phyloP scores from a whole-genome alignment of 495 filamentous ascomycete species.

The Aspergillus baeticus region DNA sequence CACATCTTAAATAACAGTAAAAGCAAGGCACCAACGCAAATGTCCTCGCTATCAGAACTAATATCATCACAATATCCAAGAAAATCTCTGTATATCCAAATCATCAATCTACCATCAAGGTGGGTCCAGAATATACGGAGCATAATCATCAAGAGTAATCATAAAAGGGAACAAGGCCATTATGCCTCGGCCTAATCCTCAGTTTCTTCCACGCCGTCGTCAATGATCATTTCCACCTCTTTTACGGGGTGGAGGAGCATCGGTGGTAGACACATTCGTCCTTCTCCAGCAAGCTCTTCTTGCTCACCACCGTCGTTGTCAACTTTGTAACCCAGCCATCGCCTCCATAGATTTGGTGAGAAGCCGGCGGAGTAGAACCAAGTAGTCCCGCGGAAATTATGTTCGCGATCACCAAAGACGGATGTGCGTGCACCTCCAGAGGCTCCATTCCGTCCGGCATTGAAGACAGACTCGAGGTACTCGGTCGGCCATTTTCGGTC shows the following conservation, averaged over 20 bases:
- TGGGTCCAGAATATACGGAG: no score
- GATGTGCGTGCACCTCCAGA: conserved; percentile 68
- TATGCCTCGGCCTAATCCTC: not conserved
- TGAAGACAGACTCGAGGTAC: conserved; percentile 80
- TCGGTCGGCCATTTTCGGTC: conserved; percentile 84
- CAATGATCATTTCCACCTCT: conserved; percentile 74
- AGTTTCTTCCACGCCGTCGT: conserved; percentile 35
- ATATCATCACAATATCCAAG: no score
- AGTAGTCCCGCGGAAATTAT: conserved; percentile 83
- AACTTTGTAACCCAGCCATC: conserved; percentile 84
- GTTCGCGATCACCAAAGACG: conserved; percentile 83
- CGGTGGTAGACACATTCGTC: conserved; percentile 89
- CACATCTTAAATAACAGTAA: no score
- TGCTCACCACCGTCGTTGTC: conserved; percentile 86
- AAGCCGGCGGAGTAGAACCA: conserved; percentile 97
- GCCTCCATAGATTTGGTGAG: conserved; percentile 74
- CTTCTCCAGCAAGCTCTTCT: conserved; percentile 72
- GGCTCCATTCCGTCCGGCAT: conserved; percentile 79
- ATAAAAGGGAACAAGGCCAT: not conserved
- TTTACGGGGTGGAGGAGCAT: conserved; percentile 96
- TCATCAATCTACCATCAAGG: no score
- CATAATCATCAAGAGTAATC: not conserved
- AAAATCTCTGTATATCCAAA: no score
- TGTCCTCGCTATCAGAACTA: no score
- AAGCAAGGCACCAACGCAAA: no score